Base-by-base conservation (phyloP, 2,329 filamentous ascomycete species). In the Drechslera avenae region DNA sequence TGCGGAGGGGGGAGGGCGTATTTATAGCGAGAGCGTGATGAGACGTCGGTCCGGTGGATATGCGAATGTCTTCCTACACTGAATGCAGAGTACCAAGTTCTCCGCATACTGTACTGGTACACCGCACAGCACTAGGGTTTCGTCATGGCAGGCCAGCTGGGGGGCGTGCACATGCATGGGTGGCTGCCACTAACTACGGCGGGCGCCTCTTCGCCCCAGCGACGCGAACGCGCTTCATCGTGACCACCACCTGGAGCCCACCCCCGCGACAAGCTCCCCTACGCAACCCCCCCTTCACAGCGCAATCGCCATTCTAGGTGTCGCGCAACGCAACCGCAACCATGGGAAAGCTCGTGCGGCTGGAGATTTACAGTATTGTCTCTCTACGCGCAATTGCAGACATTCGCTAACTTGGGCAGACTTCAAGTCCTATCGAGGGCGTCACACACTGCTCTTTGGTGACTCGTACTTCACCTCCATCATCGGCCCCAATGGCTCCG, bases 391-490 rank as follows among this genome's bases (percentile, higher is more conserved):
- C 50, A 52, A 42, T 36, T 35, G 46, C 45, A 34, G 39, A 17
- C 54, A 63, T 45, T 30, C 40, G 40, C 54, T 57, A 49, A 56
- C 53, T 34, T 40, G 49, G 37, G 21, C 68, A 94, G 90, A 99
- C 80, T 99, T 99, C 86, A 99, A 99, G 79, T 97, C 94, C 66
- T 99, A 99, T 81, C 96, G 96, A 76, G 94, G 92, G 51, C 92
- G 97, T 68, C 94, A 99, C 78, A 87, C 85, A 54, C 85, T 99
- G 36, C 85, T 97, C 45, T 97, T 99, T 68, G 93, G 93, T 69
- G 93, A 99, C 78, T 95, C 92, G 2, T 97, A 97, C 77, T 99
- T 99, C 76, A 99, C 94, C 41, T 99, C 94, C 34, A 97, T 99
- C 70, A 97, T 99, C 70, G 94, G 95, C 5, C 94, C 94, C 73